Conservation (phyloP, 2,329 filamentous ascomycete genomes). For the Colletotrichum truncatum region DNA sequence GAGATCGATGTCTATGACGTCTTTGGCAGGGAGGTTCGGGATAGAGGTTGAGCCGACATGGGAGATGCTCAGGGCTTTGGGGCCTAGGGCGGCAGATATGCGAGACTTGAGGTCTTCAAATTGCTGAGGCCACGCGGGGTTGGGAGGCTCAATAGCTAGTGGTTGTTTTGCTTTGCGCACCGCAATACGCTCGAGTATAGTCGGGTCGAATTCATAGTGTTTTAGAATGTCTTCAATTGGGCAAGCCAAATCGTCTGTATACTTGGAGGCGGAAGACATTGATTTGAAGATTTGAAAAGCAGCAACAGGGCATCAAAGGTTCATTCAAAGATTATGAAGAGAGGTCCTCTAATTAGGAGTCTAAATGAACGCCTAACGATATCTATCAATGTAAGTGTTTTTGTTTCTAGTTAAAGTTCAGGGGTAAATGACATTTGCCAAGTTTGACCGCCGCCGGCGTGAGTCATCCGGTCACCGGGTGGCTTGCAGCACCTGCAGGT, state of each 20-base stretch:
- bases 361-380: neutral
- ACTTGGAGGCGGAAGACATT: too few relatives aligned
- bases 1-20: slow-evolving; percentile 62
- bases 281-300: neutral
- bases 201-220: slow-evolving; percentile 34
- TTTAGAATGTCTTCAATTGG: slow-evolving; percentile 38
- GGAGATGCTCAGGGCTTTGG: slow-evolving; percentile 44
- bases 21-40: slow-evolving; percentile 58
- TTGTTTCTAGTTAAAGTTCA: neutral
- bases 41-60: slow-evolving; percentile 63
- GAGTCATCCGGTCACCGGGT: slow-evolving; percentile 30
- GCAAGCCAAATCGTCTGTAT: too few relatives aligned
- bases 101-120: slow-evolving; percentile 42
- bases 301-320: too few relatives aligned
- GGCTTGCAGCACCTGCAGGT: neutral
- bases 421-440: too few relatives aligned
- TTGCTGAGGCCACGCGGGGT: slow-evolving; percentile 45
- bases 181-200: slow-evolving; percentile 36
- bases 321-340: too few relatives aligned
- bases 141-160: slow-evolving; percentile 45
- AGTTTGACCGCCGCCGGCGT: neutral
- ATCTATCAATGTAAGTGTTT: neutral
- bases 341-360: too few relatives aligned
- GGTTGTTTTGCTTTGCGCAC: slow-evolving; percentile 34
- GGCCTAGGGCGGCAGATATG: slow-evolving; percentile 46